Evolutionary conservation across 2,329 filamentous ascomycete genomes (phyloP).

Genomic region (Orbilia blumenaviensis): DNA sequence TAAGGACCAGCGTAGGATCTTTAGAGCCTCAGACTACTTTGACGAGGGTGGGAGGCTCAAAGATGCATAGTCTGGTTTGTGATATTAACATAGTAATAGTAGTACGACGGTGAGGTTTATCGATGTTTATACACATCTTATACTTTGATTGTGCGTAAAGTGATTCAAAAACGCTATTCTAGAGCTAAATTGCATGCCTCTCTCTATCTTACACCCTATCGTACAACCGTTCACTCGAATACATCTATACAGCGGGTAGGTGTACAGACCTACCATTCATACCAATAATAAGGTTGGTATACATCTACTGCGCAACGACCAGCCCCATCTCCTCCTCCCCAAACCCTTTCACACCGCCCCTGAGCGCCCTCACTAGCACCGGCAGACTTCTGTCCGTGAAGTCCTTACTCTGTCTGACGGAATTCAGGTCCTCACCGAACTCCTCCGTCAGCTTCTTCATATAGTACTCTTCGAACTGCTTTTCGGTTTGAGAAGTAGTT

Average conservation of each 20-base stretch:
- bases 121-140: too few species aligned
- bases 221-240: not conserved
- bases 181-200: not conserved
- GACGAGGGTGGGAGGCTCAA: slow-evolving; percentile 55
- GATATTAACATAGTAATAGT: too few species aligned
- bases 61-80: slow-evolving; percentile 15
- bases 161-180: too few species aligned
- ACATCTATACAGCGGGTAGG: too few species aligned
- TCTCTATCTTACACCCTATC: not conserved
- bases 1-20: slow-evolving; percentile 47
- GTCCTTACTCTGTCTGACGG: slow-evolving; percentile 65
- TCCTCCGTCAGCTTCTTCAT: slow-evolving; percentile 59
- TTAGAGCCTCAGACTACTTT: slow-evolving; percentile 56
- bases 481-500: slow-evolving; percentile 26
- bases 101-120: too few species aligned
- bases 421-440: slow-evolving; percentile 67
- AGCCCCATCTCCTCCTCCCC: slow-evolving; percentile 62
- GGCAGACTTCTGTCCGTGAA: slow-evolving; percentile 64
- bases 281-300: not conserved
- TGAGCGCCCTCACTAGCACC: slow-evolving; percentile 65
- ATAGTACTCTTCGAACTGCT: slow-evolving; percentile 50
- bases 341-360: slow-evolving; percentile 65
- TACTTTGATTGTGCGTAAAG: too few species aligned
- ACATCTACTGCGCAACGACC: slow-evolving; percentile 49
- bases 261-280: not conserved